Base-by-base conservation (phyloP, 2,329 filamentous ascomycete genomes). In the Fusarium sp. region DNA sequence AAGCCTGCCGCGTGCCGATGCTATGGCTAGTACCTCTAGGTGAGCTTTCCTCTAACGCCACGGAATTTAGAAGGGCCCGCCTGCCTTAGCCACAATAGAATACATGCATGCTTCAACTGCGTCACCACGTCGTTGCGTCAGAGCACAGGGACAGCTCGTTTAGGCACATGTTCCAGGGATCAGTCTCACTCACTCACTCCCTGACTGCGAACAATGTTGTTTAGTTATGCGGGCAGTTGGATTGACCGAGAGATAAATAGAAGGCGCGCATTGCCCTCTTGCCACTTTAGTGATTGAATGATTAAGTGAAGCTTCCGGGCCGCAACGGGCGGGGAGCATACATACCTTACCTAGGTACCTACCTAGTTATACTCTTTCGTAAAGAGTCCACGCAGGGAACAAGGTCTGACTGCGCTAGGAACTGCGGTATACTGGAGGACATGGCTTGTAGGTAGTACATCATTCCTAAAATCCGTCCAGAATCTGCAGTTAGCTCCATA, bases 51-150 rank as follows among this genome's bases (percentile, higher is more conserved):
- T 9, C 41, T 46, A 33, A 44, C 21, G 35, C 27, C 15, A 38
- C 43, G 43, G 43, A 29, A 35, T 42, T 53, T 35, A 29, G 27
- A 35, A 15, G 29, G 29, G 9, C 9, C 49, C 43, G 27, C 36
- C 11, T 10, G 43, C 50, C 17, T n/a, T 38, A 53, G 49, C 49
- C 49, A 53, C 49, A 46, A 31, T 25, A 8, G 23, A 25, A 25
- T 25, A 8, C 23, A 25, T 31, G 39, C 41, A 29, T 13, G 27
- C 27, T 29, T 29, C 43, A 45, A 37, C 36, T 61, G 61, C 61
- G 50, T 61, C 61, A 64, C 50, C 23, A 14, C 35, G 19, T 31
- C 36, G 49, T 65, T 65, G 62, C 62, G 62, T 65, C 62, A 65
- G 62, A 50, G 47, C 9, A 43, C 6, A 17, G 19, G 33, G 23